phyloP scores from a whole-genome alignment of 73 alveolate species.

The Breviolum minutum region DNA sequence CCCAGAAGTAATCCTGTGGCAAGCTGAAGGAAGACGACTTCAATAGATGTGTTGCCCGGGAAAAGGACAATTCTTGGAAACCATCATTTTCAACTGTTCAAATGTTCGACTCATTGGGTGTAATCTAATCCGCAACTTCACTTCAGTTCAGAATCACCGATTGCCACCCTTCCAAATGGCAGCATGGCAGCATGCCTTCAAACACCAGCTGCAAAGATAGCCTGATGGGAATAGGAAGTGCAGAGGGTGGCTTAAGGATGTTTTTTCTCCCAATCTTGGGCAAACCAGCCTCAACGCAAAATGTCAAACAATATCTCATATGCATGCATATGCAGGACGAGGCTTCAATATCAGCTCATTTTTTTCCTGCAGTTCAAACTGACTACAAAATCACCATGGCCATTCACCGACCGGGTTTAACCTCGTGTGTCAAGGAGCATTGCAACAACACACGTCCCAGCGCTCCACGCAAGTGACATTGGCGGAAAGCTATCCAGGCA shows the following conservation, averaged over 20 bases:
- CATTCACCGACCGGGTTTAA: neutral
- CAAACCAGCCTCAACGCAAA: neutral
- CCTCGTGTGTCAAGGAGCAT: neutral
- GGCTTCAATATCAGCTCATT: no score
- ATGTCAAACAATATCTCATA: neutral
- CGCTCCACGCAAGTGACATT: neutral
- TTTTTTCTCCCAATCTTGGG: neutral
- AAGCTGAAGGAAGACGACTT: no score
- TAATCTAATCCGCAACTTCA: no score
- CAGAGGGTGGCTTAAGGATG: neutral
- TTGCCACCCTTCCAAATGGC: neutral
- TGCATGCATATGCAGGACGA: neutral
- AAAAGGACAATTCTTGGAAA: no score
- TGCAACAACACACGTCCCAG: slow-evolving; percentile 45
- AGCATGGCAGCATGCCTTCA: slow-evolving; percentile 27
- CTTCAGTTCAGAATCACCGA: neutral
- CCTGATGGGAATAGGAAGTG: neutral
- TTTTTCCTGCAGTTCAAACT: no score
- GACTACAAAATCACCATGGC: no score
- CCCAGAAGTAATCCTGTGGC: slow-evolving; percentile 77
- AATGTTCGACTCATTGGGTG: no score
- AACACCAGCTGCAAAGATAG: slow-evolving; percentile 89
- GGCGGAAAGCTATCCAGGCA: neutral
- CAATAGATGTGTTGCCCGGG: neutral
- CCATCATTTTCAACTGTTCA: neutral